Conservation (phyloP, 139 green algal species). For the Micractinium sp. region DNA sequence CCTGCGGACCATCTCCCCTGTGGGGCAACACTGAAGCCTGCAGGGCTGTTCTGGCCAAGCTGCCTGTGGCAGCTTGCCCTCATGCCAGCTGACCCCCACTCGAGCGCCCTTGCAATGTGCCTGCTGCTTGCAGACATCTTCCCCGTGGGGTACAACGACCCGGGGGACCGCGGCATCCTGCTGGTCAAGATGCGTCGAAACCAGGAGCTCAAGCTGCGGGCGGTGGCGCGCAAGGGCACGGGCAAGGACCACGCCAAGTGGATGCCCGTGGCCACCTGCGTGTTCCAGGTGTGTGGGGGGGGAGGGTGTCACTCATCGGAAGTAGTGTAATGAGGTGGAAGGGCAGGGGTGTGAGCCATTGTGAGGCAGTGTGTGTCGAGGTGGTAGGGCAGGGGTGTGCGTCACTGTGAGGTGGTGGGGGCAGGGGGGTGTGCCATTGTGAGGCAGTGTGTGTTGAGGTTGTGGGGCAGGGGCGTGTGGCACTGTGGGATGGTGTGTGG, state of each 20-base stretch:
- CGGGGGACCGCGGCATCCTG: constrained; percentile 61
- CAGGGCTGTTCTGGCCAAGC: background rate
- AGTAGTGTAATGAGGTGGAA: background rate
- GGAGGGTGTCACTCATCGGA: no score
- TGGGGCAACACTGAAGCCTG: background rate
- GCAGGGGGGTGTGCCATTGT: no score
- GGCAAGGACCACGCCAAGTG: constrained; percentile 99
- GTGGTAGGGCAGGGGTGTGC: background rate
- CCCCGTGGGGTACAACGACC: constrained; percentile 55
- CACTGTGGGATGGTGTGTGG: no score
- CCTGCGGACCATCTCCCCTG: background rate
- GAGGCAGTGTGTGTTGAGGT: background rate
- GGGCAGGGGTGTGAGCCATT: background rate
- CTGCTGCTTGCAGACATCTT: constrained; percentile 23
- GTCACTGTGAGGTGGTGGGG: no score
- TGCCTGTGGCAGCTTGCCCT: background rate
- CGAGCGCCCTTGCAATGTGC: no score
- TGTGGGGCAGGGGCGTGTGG: background rate
- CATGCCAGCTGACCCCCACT: no score
- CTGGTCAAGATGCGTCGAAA: constrained; percentile 90
- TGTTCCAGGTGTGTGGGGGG: constrained; percentile 70
- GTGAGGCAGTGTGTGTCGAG: background rate
- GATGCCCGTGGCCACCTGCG: constrained; percentile 90
- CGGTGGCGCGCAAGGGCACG: constrained; percentile 89
- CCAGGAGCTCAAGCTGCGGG: constrained; percentile 87